Evolutionary conservation across 192 early-diverging fungal species (phyloP).

Genomic region (Podila verticillata): DNA sequence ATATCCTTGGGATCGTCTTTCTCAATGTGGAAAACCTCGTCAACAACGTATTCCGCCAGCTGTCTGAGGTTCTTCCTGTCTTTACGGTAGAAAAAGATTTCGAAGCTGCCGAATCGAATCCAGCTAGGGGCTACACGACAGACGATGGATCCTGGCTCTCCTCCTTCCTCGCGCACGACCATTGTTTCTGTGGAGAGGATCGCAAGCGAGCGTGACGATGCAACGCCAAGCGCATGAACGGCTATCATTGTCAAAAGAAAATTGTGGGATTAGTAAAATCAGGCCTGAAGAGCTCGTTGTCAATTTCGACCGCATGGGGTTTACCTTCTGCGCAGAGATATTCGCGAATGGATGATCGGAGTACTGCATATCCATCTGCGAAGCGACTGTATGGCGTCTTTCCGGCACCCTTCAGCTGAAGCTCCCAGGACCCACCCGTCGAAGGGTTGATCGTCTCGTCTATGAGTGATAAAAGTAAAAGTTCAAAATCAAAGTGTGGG

Average conservation of each 20-base stretch:
- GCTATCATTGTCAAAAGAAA: conserved; percentile 11
- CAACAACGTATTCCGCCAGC: conserved; percentile 80
- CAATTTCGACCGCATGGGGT: conserved; percentile 28
- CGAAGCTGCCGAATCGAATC: conserved; percentile 91
- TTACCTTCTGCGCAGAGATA: conserved; percentile 78
- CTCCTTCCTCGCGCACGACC: conserved; percentile 72
- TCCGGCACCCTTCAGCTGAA: conserved; percentile 90
- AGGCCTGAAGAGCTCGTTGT: conserved; percentile 3
- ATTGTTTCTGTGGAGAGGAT: conserved; percentile 69
- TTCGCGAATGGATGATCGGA: conserved; percentile 90
- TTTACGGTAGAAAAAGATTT: conserved; percentile 77
- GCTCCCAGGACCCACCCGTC: conserved; percentile 67
- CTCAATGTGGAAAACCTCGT: conserved; percentile 62
- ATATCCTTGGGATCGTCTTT: conserved; percentile 28
- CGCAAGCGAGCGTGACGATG: conserved; percentile 81
- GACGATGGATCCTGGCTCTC: conserved; percentile 81
- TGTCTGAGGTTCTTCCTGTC: conserved; percentile 61
- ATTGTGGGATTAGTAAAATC: background rate
- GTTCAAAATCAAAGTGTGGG: background rate
- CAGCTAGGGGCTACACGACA: conserved; percentile 79
- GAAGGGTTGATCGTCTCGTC: conserved; percentile 51
- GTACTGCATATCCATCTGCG: conserved; percentile 87
- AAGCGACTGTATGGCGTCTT: conserved; percentile 89
- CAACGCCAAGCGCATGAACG: conserved; percentile 74
- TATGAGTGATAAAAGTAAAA: background rate